Evolutionary conservation across 371 early-diverging fungal genomes (phyloP), one percentile per base, ranked within the genome.

Genomic region (Syncephalastrum contaminatum): DNA sequence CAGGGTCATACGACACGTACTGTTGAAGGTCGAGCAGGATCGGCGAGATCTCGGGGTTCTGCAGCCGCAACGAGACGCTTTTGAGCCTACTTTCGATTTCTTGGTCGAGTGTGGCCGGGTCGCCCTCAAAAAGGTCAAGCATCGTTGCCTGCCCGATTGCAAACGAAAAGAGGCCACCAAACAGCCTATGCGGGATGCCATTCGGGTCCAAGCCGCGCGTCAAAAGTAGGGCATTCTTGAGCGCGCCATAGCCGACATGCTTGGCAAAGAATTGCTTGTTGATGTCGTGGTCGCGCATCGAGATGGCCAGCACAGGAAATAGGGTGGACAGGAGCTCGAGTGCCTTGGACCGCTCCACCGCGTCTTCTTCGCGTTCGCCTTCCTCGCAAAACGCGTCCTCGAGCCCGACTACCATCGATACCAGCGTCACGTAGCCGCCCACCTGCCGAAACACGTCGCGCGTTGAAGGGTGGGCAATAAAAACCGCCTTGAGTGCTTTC

Each of bases 101-200:
- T 8, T 50, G 49, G n/a, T 25, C 7, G 0, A 57, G 40, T 8
- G 21, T 16, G n/a, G 22, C 27, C 2, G 21, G 41, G 10, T 40
- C 36, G 4, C 39, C 19, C 12, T 53, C 42, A 53, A 88, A 87
- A n/a, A 84, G 54, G 20, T 80, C 66, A 15, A 60, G 54, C 0
- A 84, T 45, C 0, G 56, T 63, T 12, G 73, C 74, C 46, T 84
- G 73, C 25, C 85, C 84, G 12, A 85, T 61, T 4, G 84, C 83
- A 58, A 88, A 83, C 3, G 80, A 80, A 56, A 89, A 79, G 6
- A 88, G 60, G 8, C 84, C 73, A 12, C 88, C 88, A 51, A 88
- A 77, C 40, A 82, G 63, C 20, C 72, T 64, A 10, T 67, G 58
- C 0, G 82, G 66, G 41, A 69, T 62, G 14, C 70, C 71, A 4